Conservation (phyloP, 2,329 filamentous ascomycete genomes). For the Aspergillus neoniger region DNA sequence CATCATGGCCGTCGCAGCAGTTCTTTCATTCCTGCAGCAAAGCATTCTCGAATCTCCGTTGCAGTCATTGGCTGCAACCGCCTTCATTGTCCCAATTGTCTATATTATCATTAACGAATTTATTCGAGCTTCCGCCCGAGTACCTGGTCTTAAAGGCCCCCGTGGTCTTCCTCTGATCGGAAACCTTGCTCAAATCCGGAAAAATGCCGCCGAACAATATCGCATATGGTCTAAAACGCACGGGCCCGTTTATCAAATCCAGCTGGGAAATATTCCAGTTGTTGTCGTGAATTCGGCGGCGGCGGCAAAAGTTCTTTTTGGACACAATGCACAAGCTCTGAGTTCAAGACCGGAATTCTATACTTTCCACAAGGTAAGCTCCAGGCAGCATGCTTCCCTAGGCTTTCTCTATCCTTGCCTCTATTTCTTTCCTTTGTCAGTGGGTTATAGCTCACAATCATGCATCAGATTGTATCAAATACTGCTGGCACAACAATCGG, state of each 20-base stretch:
- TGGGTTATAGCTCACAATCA: neutral
- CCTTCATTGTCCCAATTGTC: slow-evolving; percentile 38
- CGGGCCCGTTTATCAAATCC: slow-evolving; percentile 58
- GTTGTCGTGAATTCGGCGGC: slow-evolving; percentile 59
- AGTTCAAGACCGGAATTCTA: slow-evolving; percentile 61
- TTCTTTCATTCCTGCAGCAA: slow-evolving; percentile 25
- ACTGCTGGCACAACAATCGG: slow-evolving; percentile 69
- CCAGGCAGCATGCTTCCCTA: neutral
- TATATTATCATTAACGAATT: slow-evolving; percentile 55
- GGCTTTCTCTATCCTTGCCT: neutral
- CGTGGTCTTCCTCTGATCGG: slow-evolving; percentile 56
- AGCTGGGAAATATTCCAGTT: slow-evolving; percentile 59
- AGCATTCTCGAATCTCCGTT: slow-evolving; percentile 22
- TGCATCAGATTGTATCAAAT: slow-evolving; percentile 59
- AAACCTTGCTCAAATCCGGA: slow-evolving; percentile 57
- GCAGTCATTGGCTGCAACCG: slow-evolving; percentile 23
- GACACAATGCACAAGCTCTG: slow-evolving; percentile 55
- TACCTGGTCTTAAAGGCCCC: slow-evolving; percentile 53
- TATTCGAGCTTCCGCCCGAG: slow-evolving; percentile 48
- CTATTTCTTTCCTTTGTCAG: neutral
- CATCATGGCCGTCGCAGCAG: slow-evolving; percentile 32
- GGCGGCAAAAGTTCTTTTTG: slow-evolving; percentile 54
- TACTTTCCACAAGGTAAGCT: slow-evolving; percentile 58
- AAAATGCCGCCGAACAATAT: slow-evolving; percentile 60
- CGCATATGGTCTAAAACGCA: slow-evolving; percentile 55